Conservation (phyloP, 164 flowering plant species). For the Santalum album region DNA sequence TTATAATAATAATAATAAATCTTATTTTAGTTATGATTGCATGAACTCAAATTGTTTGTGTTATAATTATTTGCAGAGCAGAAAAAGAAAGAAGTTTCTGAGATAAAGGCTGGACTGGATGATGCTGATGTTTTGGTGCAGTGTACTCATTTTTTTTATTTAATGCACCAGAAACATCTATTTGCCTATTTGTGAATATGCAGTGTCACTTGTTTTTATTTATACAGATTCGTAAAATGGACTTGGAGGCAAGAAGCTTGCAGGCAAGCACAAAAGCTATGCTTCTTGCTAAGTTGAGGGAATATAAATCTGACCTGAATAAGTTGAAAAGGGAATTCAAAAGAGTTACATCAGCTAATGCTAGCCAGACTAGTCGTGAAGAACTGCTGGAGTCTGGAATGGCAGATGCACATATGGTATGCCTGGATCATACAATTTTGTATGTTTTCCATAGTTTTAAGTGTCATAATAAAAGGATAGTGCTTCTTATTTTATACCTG, state of each 20-base stretch:
- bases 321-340: conserved; percentile 55
- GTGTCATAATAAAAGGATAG: background rate
- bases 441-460: background rate
- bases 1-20: too few relatives aligned
- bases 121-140: conserved; percentile 69
- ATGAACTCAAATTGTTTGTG: background rate
- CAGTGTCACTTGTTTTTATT: background rate
- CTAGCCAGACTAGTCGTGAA: conserved; percentile 40
- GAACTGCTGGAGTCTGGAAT: conserved; percentile 55
- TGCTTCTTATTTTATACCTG: too few relatives aligned
- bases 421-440: background rate
- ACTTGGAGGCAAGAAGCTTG: conserved; percentile 71
- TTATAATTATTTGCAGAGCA: conserved; percentile 28
- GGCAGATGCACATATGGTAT: conserved; percentile 42
- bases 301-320: conserved; percentile 64
- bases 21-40: background rate
- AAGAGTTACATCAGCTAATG: conserved; percentile 29
- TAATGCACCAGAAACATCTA: background rate
- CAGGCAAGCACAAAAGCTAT: conserved; percentile 58
- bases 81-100: conserved; percentile 36
- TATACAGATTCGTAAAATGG: conserved; percentile 67
- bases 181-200: background rate
- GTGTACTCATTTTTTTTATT: background rate
- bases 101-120: conserved; percentile 52
- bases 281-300: conserved; percentile 67